Base-by-base conservation (phyloP, 2,329 filamentous ascomycete genomes). In the Aspergillus hiratsukae region DNA sequence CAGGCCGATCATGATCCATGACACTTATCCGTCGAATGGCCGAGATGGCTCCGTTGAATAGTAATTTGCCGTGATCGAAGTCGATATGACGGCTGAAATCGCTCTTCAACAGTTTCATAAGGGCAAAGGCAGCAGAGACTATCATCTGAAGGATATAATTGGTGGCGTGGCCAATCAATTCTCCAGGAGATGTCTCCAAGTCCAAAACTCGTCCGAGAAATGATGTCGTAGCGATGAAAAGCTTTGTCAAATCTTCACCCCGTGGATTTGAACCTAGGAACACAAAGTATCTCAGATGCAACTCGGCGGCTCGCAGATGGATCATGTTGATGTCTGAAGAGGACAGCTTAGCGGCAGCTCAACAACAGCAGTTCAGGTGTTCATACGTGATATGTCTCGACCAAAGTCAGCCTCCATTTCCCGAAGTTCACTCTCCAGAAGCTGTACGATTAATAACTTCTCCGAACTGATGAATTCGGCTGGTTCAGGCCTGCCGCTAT, bases 81-180 rank as follows among this genome's bases (percentile, higher is more conserved):
- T 86, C 81, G 14, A 82, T 77, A 37, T 82, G 78, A 21, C 76
- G 73, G 17, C 81, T 80, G 58, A 86, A 85, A 59, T 83, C 83
- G 29, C 83, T 85, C 67, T 87, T 86, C 54, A 87, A 75, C 1
- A 88, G 76, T 60, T 87, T 87, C 64, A 87, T 77, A 1, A 88
- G 73, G 0, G 83, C 82, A 60, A 86, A 86, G 2, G 82, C 83
- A 4, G 82, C 83, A 0, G 84, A 85, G 8, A 87, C 78, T 51
- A 86, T 82, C 78, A 87, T 86, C 64, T 87, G 84, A 64, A 86
- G 80, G 55, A 88, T 83, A 66, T 87, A 86, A 60, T 81, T 85
- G 53, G 75, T 80, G 8, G 80, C 80, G 56, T 84, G 79, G 55
- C 77, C 76, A 14, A 83, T 75, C 27, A 80, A 69, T 48, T 78